Evolutionary conservation across 495 filamentous ascomycete species (phyloP), one percentile per base, ranked within the genome.

Genomic region (Melanomma pulvis-pyrius): DNA sequence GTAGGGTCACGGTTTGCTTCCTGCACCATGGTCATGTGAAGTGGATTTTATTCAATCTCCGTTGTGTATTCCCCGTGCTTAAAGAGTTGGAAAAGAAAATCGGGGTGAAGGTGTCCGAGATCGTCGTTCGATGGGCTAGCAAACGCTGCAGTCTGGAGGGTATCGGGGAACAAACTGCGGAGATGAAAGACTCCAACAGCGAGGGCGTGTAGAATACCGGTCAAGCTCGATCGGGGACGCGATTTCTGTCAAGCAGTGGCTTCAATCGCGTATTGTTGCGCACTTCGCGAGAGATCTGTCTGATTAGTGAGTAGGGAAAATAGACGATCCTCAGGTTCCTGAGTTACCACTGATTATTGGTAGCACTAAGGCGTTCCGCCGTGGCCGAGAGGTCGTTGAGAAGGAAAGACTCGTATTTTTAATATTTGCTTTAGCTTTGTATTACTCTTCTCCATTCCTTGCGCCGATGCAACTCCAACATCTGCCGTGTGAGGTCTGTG

Each of bases 401-500:
- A 60, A 26, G 21, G 24, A 50, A 48, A 21, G 44, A 50, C 2
- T 47, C 39, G 21, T 60, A 17, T 60, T 30, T 53, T 15, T 62
- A 11, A 24, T 53, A 64, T 28, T 9, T 48, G 48, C 34, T 36
- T 68, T 58, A 68, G 46, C 65, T 68, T 39, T 68, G 57, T 63
- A 65, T 71, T 41, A 71, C 52, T 24, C 56, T 58, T 41, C 48
- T 65, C 63, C 68, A 63, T 32, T 59, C 58, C 49, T 64, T 61
- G 32, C 58, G 63, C 21, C 53, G 57, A n/a, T 71, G 58, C 17
- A 71, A 36, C 53, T 63, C 69, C 21, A 71, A 19, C n/a, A 71
- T 61, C 53, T 71, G 69, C 30, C 36, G 22, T 1, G 59, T 59
- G 28, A 71, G 30, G 34, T 67, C 63, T 0, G 59, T 55, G 1